These are phyloP conservation scores for Sphaerobolus stellatus DNA, from an alignment of 1,284 basidiomycete species.

Conservation along the genomic window DNA sequence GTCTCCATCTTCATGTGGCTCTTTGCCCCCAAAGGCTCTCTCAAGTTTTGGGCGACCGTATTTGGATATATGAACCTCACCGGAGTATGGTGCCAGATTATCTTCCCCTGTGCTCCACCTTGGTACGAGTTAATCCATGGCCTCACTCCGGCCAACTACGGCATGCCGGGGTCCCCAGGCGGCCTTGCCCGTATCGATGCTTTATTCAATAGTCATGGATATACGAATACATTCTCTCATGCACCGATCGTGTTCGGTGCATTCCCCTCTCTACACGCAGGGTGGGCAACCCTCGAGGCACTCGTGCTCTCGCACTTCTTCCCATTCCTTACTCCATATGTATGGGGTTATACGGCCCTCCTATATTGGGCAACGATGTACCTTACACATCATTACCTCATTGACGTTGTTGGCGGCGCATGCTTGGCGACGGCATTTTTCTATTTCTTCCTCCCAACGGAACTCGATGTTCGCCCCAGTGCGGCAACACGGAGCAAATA, in stretches of 20 bases:
- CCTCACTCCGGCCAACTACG: constrained; percentile 90
- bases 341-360: constrained; percentile 85
- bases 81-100: constrained; percentile 87
- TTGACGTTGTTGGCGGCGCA: constrained; percentile 93
- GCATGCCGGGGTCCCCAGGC: constrained; percentile 89
- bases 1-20: constrained; percentile 78
- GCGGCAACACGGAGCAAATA: constrained; percentile 56
- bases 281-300: constrained; percentile 88
- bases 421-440: constrained; percentile 88
- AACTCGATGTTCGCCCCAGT: constrained; percentile 58
- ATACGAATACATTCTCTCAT: constrained; percentile 82
- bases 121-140: constrained; percentile 99
- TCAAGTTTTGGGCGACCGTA: constrained; percentile 84
- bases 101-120: constrained; percentile 92
- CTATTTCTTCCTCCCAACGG: constrained; percentile 84
- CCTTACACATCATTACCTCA: constrained; percentile 95
- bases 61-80: constrained; percentile 94
- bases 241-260: constrained; percentile 96
- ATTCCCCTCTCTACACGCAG: constrained; percentile 93
- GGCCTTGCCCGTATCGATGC: constrained; percentile 92
- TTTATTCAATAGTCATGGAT: constrained; percentile 77
- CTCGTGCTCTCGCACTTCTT: constrained; percentile 96
- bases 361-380: constrained; percentile 99
- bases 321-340: constrained; percentile 60
- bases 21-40: constrained; percentile 74